Conservation (phyloP, 805 yeast genomes). For the Phaffomyces thermotolerans region DNA sequence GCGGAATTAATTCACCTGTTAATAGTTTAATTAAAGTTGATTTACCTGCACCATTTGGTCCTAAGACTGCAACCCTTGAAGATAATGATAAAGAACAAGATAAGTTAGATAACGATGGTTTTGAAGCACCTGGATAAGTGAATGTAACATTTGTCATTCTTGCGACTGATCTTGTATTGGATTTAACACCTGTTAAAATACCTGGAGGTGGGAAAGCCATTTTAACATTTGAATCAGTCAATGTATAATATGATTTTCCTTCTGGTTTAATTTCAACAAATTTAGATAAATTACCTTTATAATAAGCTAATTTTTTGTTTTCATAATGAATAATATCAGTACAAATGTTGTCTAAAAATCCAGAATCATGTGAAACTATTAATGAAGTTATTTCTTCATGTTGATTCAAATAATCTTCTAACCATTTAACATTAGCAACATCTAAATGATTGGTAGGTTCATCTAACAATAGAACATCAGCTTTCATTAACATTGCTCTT, state of each 20-base stretch:
- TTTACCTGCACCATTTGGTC: slow-evolving; percentile 99
- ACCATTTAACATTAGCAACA: slow-evolving; percentile 89
- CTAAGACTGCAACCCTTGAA: slow-evolving; percentile 94
- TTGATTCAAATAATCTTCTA: slow-evolving; percentile 75
- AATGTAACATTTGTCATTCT: slow-evolving; percentile 80
- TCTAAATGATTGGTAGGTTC: slow-evolving; percentile 99
- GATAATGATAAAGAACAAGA: slow-evolving; percentile 89
- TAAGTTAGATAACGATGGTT: slow-evolving; percentile 72
- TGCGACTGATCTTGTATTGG: slow-evolving; percentile 90
- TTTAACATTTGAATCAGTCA: slow-evolving; percentile 86
- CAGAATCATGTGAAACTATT: slow-evolving; percentile 97
- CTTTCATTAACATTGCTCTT: slow-evolving; percentile 97
- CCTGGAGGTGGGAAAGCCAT: slow-evolving; percentile 99
- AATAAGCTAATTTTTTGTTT: slow-evolving; percentile 87
- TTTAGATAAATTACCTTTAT: slow-evolving; percentile 91
- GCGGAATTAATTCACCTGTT: slow-evolving; percentile 87
- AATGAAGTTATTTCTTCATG: slow-evolving; percentile 87
- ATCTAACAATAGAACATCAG: slow-evolving; percentile 88
- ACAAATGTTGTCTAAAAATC: slow-evolving; percentile 91
- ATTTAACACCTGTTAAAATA: slow-evolving; percentile 92
- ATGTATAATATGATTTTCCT: slow-evolving; percentile 91
- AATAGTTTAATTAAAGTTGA: slow-evolving; percentile 89
- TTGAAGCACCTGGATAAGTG: slow-evolving; percentile 80
- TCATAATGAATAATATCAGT: slow-evolving; percentile 96
- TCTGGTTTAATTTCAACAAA: slow-evolving; percentile 91